Evolutionary conservation across 139 green algal species (phyloP), one percentile per base, ranked within the genome.

Genomic region (Ettlia oleoabundans): DNA sequence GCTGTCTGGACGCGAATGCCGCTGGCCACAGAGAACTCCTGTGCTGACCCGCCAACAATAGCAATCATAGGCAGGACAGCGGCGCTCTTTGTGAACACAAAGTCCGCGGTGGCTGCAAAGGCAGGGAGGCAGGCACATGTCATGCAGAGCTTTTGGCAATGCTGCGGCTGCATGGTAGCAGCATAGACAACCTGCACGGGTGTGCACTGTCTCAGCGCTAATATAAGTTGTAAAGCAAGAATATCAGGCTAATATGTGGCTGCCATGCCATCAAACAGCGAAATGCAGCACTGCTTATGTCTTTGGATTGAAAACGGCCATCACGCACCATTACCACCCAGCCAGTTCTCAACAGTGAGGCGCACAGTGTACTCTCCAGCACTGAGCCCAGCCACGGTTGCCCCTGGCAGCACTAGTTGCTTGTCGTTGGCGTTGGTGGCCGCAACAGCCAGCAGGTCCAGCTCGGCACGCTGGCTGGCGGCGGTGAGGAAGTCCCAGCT

Each of bases 271-370:
- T n/a, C n/a, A n/a, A n/a, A n/a, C 32, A 19, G 21, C 21, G 9
- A 7, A 35, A 3, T 30, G 62, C 8, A 33, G 30, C 62, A 2
- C 26, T n/a, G n/a, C n/a, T n/a, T n/a, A n/a, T n/a, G n/a, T n/a
- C n/a, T n/a, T 6, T 6, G 26, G 4, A 3, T 4, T 28, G 53
- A 3, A 64, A 22, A 28, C 28, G 24, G 10, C 65, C n/a, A 9
- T 13, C 4, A 42, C 37, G 3, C 37, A 52, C 35, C 18, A 10
- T 35, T 52, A 22, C 3, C 65, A 35, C 65, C 65, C 40, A 76
- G 68, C 68, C 68, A 76, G 26, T 38, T 41, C 35, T 15, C 28
- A n/a, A 38, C 68, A 41, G 68, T 76, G 41, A 76, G 40, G 22
- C 18, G 21, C 35, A 76, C 30, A 42, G 40, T 62, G 68, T 76